phyloP scores from a whole-genome alignment of 1,284 basidiomycete species.

The Apiotrichum domesticum region DNA sequence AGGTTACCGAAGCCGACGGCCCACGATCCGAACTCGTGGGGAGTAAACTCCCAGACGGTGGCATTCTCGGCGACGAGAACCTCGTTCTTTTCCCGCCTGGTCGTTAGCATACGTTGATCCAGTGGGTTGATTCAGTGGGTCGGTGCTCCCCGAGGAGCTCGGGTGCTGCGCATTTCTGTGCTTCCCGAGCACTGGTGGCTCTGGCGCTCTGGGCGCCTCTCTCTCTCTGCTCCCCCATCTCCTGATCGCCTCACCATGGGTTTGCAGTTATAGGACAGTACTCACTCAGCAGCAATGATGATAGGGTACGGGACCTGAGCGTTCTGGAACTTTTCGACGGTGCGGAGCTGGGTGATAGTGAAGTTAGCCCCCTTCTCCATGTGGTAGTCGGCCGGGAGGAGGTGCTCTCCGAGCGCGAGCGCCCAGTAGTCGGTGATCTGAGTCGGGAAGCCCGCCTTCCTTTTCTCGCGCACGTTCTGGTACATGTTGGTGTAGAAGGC shows the following conservation, averaged over 20 bases:
- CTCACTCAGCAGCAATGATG: slow-evolving; percentile 49
- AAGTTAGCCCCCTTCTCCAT: slow-evolving; percentile 40
- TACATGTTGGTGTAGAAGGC: slow-evolving; percentile 46
- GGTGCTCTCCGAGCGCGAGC: slow-evolving; percentile 41
- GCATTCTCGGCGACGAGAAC: slow-evolving; percentile 47
- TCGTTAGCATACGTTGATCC: not conserved
- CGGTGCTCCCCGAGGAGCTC: too few relatives aligned
- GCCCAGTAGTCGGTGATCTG: slow-evolving; percentile 46
- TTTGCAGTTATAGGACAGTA: not conserved
- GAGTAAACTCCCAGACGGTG: slow-evolving; percentile 50
- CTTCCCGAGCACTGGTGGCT: too few relatives aligned
- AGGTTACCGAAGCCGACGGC: slow-evolving; percentile 37
- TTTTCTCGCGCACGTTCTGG: slow-evolving; percentile 40
- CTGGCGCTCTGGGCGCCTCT: too few relatives aligned
- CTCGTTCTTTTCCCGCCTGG: slow-evolving; percentile 41
- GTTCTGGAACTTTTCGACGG: slow-evolving; percentile 23
- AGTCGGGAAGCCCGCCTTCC: slow-evolving; percentile 35
- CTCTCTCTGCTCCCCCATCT: too few relatives aligned
- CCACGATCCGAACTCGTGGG: slow-evolving; percentile 51
- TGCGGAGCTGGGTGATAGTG: slow-evolving; percentile 33
- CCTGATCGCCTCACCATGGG: too few relatives aligned
- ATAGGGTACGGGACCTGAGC: slow-evolving; percentile 45
- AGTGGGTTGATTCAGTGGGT: not conserved
- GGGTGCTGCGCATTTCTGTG: too few relatives aligned
- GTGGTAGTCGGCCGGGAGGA: slow-evolving; percentile 40